Conservation (phyloP, 1,284 basidiomycete genomes). For the Heliocybe sulcata region DNA sequence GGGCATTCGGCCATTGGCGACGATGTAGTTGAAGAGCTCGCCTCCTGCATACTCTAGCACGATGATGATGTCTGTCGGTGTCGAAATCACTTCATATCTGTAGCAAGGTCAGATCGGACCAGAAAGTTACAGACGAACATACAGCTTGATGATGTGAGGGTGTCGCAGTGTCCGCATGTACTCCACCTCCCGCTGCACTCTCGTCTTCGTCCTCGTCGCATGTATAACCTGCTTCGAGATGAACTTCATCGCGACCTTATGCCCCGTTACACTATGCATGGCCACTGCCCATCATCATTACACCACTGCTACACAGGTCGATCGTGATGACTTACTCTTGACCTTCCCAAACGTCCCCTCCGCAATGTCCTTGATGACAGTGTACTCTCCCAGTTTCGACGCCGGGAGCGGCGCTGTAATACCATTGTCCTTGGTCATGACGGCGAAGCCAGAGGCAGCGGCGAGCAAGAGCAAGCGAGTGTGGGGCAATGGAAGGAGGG, state of each 20-base stretch:
- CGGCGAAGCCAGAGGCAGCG: background rate
- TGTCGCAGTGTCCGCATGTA: conserved; percentile 90
- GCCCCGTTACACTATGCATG: conserved; percentile 89
- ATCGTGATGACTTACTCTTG: conserved; percentile 66
- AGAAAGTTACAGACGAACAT: conserved; percentile 20
- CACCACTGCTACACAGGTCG: conserved; percentile 7
- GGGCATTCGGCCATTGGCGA: conserved; percentile 81
- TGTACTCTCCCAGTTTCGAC: conserved; percentile 75
- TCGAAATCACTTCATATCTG: conserved; percentile 95
- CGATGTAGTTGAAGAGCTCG: conserved; percentile 95
- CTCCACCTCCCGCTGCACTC: conserved; percentile 94
- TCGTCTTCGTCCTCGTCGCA: conserved; percentile 83
- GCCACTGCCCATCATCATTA: conserved; percentile 58
- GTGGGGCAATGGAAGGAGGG: background rate
- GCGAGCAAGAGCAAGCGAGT: background rate
- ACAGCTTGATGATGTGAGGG: conserved; percentile 96
- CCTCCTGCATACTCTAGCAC: conserved; percentile 91
- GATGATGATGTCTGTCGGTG: conserved; percentile 91
- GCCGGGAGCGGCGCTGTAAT: conserved; percentile 25
- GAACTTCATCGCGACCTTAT: conserved; percentile 97
- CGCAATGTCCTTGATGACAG: conserved; percentile 68
- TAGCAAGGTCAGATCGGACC: conserved; percentile 8
- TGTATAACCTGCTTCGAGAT: conserved; percentile 94
- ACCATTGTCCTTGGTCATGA: background rate
- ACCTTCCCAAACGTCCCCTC: conserved; percentile 97